These are phyloP conservation scores for Ilex asprella DNA, from an alignment of 257 asterid genomes.

Conservation along the genomic window DNA sequence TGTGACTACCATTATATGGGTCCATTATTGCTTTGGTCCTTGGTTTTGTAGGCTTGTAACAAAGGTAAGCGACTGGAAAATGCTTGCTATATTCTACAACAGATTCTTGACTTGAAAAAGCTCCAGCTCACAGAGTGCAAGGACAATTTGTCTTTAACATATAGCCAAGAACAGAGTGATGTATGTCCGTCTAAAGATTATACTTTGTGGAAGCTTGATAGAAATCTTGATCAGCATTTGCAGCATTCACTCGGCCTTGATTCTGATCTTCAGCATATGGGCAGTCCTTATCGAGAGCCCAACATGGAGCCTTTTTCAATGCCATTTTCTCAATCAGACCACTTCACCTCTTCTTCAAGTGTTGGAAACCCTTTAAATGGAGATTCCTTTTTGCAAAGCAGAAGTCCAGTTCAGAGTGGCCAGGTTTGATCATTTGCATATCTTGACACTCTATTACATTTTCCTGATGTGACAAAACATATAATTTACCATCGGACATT, in stretches of 20 bases:
- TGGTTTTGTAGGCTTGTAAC: conserved; percentile 23
- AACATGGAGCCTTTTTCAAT: conserved; percentile 27
- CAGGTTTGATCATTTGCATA: conserved; percentile 37
- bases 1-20: too few relatives aligned
- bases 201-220: conserved; percentile 21
- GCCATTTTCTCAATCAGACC: conserved; percentile 42
- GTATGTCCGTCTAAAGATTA: conserved; percentile 22
- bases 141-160: conserved; percentile 18
- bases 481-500: background rate
- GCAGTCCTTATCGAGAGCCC: conserved; percentile 23
- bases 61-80: conserved; percentile 17
- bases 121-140: conserved; percentile 43
- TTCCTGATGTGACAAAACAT: background rate
- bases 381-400: conserved; percentile 56
- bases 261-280: conserved; percentile 23
- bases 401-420: conserved; percentile 41
- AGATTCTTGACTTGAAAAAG: conserved; percentile 53
- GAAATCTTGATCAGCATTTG: conserved; percentile 19
- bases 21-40: background rate
- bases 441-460: background rate
- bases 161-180: conserved; percentile 20
- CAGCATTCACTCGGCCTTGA: conserved; percentile 26
- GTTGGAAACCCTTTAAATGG: conserved; percentile 28
- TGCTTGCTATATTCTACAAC: conserved; percentile 42
- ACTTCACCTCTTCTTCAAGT: conserved; percentile 12